Evolutionary conservation across 352 stramenopile genomes (phyloP).

Genomic region (Ophiocytium majus): DNA sequence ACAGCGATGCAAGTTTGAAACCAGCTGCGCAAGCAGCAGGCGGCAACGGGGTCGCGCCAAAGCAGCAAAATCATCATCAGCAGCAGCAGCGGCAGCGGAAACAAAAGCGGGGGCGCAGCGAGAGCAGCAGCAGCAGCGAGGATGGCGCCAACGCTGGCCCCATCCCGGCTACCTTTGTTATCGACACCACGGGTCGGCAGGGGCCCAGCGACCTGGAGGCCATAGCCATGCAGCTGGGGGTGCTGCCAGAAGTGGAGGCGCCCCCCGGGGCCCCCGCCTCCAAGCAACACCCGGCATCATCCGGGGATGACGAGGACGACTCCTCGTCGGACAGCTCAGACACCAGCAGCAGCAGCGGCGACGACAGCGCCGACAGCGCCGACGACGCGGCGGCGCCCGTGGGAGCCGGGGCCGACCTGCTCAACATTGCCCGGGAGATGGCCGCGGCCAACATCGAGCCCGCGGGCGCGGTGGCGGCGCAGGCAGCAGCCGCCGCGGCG

Average conservation of each 20-base stretch:
- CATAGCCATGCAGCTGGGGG: background rate
- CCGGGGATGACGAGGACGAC: background rate
- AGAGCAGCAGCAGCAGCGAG: background rate
- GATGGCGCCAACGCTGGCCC: no score
- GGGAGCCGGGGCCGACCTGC: background rate
- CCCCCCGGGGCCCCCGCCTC: no score
- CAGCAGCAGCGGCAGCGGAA: no score
- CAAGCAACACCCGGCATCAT: background rate
- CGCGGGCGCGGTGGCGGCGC: background rate
- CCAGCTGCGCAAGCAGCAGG: no score
- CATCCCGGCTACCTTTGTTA: background rate
- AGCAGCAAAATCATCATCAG: no score
- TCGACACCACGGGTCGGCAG: background rate
- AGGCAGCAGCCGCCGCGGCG: background rate
- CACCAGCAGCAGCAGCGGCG: background rate
- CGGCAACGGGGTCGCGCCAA: no score
- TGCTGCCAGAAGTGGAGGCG: background rate
- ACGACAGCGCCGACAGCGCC: background rate
- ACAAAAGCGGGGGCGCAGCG: background rate
- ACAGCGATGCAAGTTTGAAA: no score
- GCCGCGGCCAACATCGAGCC: background rate
- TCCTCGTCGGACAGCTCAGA: background rate
- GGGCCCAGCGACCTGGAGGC: background rate
- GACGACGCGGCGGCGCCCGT: background rate
- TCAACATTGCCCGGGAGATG: slow-evolving; percentile 7